Evolutionary conservation across 1,139 yeast species (phyloP), one percentile per base, ranked within the genome.

Genomic region (Hansenula sp.): DNA sequence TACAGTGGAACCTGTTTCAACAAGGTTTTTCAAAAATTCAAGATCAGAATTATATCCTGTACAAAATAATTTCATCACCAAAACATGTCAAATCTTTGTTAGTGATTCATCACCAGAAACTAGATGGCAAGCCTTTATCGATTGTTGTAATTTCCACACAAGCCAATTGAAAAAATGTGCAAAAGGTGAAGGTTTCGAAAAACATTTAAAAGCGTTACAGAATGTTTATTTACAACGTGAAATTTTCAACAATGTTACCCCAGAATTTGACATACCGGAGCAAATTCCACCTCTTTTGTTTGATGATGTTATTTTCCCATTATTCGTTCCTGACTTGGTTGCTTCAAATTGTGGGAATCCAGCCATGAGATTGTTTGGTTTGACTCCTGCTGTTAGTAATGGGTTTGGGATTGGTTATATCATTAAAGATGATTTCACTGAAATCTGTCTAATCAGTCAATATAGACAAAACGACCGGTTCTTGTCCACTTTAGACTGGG

Each of bases 361-460:
- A 12, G 89, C 93, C 0, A 72, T 85, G 51, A 76, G 77, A 40
- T 67, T 81, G 16, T 85, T 85, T 67, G 93, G 93, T 8, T 76
- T 85, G 27, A 83, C 91, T 0, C 94, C 93, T 1, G 87, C 89
- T 0, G 71, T 75, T 21, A 80, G 85, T 41, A 81, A 81, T 52
- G 94, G 94, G 0, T 84, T 81, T 60, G 93, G 91, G 13, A 72
- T 84, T 37, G 93, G 91, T 0, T 85, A 85, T 57, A 82, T 84
- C 38, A 76, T 84, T 45, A 87, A 84, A 59, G 76, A 74, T 47
- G 89, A 83, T 53, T 73, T 74, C 18, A 72, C 85, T 24, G 80
- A 88, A n/a, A 68, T 84, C 41, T 76, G 77, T 28, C 68, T 73
- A 8, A 79, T 85, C 19, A 82, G 90, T 11, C 86, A 84, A 60